Percentiles rank a stretch among this genome's conserved stretches.
Evolutionary conservation across 768 basidiomycete genomes (phyloP).

Genomic region (Leccinum subgranulosum): DNA sequence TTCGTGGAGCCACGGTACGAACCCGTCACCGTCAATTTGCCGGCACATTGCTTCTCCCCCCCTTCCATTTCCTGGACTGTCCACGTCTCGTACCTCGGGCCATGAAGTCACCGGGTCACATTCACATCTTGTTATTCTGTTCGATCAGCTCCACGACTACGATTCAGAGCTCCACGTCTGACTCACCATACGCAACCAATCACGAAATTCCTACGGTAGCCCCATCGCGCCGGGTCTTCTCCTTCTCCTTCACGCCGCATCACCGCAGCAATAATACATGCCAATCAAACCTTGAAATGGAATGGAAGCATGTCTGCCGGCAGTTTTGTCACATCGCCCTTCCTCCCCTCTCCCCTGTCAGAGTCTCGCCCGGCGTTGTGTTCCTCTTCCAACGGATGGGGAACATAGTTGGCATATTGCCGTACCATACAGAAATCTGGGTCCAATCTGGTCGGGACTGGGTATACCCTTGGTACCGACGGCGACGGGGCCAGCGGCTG

Average conservation of each 20-base stretch:
- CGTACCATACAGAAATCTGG: not conserved
- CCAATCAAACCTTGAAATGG: conserved; percentile 24
- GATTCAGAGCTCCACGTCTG: conserved; percentile 1
- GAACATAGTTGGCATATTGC: not conserved
- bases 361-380: not conserved
- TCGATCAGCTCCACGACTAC: conserved; percentile 6
- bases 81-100: not conserved
- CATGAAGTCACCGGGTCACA: not conserved
- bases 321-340: conserved; percentile 1
- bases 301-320: conserved; percentile 20
- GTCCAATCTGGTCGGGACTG: not conserved
- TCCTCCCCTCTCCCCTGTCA: not conserved
- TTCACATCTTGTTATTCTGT: not conserved
- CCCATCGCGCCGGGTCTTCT: not conserved
- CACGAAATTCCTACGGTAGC: conserved; percentile 1
- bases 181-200: conserved; percentile 7
- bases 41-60: not conserved
- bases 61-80: not conserved
- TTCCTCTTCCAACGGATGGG: not conserved
- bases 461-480: not conserved
- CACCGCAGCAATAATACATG: conserved; percentile 17
- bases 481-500: not conserved
- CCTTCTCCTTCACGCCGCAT: conserved; percentile 11
- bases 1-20: not conserved
- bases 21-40: not conserved